A percentile compares a stretch with the other conserved stretches of the same genome.
Evolutionary conservation across 75 land plant genomes (phyloP).

Genomic region (Pinus taeda): DNA sequence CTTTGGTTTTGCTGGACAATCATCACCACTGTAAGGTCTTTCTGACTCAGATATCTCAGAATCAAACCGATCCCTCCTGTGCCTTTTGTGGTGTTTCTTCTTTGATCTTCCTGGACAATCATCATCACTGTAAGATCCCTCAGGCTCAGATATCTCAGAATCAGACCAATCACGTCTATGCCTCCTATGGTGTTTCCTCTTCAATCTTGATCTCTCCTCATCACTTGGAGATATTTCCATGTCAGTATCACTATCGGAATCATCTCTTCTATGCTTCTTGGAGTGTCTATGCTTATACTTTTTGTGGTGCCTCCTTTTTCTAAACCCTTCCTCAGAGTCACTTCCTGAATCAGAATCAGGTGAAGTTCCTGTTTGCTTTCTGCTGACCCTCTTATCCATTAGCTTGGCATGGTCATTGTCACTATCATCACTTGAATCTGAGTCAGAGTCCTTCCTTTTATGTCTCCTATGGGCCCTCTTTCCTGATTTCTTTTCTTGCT

Average conservation of each 20-base stretch:
- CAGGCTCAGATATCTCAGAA: conserved; percentile 8
- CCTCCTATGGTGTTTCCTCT: conserved; percentile 12
- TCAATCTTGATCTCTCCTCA: conserved; percentile 5
- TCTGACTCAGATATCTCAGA: conserved; percentile 7
- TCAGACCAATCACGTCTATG: conserved; percentile 11
- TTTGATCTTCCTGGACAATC: conserved; percentile 13
- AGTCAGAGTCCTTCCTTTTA: conserved; percentile 24
- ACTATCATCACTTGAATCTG: conserved; percentile 24
- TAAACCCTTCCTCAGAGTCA: conserved; percentile 30
- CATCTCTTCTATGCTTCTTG: conserved; percentile 12
- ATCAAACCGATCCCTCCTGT: neutral
- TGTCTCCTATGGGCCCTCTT: conserved; percentile 26
- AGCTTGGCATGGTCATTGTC: conserved; percentile 21
- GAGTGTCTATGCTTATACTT: neutral
- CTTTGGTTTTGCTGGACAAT: conserved; percentile 16
- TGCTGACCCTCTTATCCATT: neutral
- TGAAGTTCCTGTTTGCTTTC: neutral
- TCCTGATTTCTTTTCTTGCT: neutral
- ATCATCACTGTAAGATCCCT: conserved; percentile 17
- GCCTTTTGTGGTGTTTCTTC: conserved; percentile 23
- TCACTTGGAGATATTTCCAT: conserved; percentile 17
- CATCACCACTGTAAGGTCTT: conserved; percentile 18
- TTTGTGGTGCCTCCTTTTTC: conserved; percentile 27
- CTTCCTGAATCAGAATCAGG: conserved; percentile 21
- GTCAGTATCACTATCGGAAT: conserved; percentile 9